A percentile compares a stretch with the other conserved stretches of the same genome.
Conservation (phyloP, 345 rosid genomes). For the Euphorbia peplus region DNA sequence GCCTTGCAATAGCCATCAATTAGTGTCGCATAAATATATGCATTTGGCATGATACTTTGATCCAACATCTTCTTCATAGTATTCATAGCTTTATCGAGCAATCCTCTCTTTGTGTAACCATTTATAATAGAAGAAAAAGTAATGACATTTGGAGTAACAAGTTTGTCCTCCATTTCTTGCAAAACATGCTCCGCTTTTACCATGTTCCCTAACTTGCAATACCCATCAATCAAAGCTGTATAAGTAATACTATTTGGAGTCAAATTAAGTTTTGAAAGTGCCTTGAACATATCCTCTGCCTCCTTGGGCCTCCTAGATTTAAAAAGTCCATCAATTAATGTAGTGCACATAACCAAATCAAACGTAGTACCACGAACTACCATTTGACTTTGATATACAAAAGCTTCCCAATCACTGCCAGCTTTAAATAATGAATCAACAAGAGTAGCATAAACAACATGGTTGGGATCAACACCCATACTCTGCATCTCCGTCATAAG, state of each 20-base stretch:
- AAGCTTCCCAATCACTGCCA: conserved; percentile 48
- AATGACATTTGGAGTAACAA: conserved; percentile 48
- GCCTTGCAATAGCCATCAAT: conserved; percentile 76
- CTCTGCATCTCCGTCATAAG: conserved; percentile 65
- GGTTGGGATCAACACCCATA: conserved; percentile 66
- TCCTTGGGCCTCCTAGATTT: conserved; percentile 58
- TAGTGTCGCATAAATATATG: conserved; percentile 48
- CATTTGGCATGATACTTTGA: conserved; percentile 49
- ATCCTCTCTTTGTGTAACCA: conserved; percentile 68
- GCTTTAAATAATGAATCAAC: conserved; percentile 66
- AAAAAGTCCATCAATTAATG: conserved; percentile 73
- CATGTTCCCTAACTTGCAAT: conserved; percentile 70
- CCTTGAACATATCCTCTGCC: conserved; percentile 50
- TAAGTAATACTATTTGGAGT: conserved; percentile 56
- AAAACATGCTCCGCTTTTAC: conserved; percentile 44
- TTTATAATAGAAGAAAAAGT: conserved; percentile 69
- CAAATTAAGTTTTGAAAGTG: conserved; percentile 43
- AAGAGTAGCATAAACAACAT: conserved; percentile 60
- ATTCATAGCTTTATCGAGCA: conserved; percentile 59
- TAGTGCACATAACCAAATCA: conserved; percentile 71
- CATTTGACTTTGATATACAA: conserved; percentile 71
- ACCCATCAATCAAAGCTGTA: conserved; percentile 69
- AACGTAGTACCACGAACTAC: conserved; percentile 65
- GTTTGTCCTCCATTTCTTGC: conserved; percentile 56
- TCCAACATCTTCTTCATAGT: conserved; percentile 54